Conservation (phyloP, 2,329 filamentous ascomycete species). For the Aurifilum marmelostoma region DNA sequence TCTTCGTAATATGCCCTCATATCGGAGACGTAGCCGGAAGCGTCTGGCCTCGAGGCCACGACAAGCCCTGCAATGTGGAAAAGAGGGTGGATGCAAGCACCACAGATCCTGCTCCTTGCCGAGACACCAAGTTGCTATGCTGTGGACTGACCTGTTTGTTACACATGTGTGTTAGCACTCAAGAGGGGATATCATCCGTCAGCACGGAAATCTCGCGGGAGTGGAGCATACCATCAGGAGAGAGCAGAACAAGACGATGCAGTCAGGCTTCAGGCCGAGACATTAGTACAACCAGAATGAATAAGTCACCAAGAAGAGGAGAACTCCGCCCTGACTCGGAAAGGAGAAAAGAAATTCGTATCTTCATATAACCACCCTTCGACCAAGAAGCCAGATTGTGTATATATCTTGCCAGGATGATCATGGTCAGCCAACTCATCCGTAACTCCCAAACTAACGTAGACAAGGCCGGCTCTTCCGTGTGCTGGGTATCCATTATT, state of each 20-base stretch:
- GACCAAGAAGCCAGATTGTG: neutral
- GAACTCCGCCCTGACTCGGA: neutral
- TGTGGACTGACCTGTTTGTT: neutral
- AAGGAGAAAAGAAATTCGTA: neutral
- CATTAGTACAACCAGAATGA: neutral
- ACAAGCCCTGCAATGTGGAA: neutral
- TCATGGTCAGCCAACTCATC: neutral
- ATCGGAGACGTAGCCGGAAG: neutral
- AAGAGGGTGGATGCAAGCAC: neutral
- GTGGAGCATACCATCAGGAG: neutral
- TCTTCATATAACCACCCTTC: neutral
- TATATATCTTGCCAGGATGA: neutral
- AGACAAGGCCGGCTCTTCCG: neutral
- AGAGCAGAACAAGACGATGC: neutral
- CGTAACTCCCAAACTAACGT: neutral
- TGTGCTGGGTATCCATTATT: constrained; percentile 2
- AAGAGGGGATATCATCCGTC: neutral
- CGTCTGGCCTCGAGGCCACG: neutral
- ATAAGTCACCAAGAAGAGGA: neutral
- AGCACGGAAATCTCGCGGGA: neutral
- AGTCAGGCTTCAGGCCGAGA: neutral
- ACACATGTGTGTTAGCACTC: neutral
- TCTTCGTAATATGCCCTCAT: neutral
- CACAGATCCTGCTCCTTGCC: neutral
- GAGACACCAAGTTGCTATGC: neutral